A percentile compares a stretch with the other conserved stretches of the same genome.
phyloP scores from a whole-genome alignment of 164 flowering plant species.

The Tetrastigma voinierianum region DNA sequence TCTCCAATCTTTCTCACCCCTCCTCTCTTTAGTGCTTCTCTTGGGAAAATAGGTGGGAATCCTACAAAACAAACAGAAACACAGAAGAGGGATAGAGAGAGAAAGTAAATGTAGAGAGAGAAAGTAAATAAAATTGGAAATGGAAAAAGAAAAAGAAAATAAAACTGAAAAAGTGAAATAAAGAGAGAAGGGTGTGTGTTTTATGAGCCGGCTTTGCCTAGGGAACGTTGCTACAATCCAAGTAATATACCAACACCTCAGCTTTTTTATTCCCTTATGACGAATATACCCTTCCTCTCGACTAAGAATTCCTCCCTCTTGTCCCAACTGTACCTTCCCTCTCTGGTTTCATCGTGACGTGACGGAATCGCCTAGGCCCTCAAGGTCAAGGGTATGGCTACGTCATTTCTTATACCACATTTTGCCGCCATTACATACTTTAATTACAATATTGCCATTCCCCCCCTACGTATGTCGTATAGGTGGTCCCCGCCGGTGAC shows the following conservation, averaged over 20 bases:
- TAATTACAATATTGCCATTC: constrained; percentile 8
- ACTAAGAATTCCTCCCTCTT: background rate
- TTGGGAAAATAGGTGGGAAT: constrained; percentile 21
- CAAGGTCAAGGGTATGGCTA: background rate
- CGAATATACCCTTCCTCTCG: constrained; percentile 18
- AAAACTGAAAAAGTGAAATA: constrained; percentile 5
- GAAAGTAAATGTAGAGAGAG: constrained; percentile 7
- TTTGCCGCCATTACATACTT: background rate
- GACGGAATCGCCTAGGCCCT: constrained; percentile 40
- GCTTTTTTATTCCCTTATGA: constrained; percentile 7
- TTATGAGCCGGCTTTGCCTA: constrained; percentile 32
- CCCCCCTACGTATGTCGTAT: too few species aligned
- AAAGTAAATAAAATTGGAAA: background rate
- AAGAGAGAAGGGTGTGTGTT: background rate
- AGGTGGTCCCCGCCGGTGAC: too few species aligned
- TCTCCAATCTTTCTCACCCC: constrained; percentile 6
- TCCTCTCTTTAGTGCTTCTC: constrained; percentile 9
- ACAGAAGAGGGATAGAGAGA: constrained; percentile 9
- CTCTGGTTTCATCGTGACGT: constrained; percentile 39
- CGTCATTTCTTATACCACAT: background rate
- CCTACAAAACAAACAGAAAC: constrained; percentile 13
- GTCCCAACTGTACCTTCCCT: background rate
- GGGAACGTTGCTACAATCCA: constrained; percentile 32
- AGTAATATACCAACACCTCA: background rate
- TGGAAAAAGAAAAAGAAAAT: constrained; percentile 6